Base-by-base conservation (phyloP, 2,329 filamentous ascomycete species). In the Pseudocercospora cruenta region DNA sequence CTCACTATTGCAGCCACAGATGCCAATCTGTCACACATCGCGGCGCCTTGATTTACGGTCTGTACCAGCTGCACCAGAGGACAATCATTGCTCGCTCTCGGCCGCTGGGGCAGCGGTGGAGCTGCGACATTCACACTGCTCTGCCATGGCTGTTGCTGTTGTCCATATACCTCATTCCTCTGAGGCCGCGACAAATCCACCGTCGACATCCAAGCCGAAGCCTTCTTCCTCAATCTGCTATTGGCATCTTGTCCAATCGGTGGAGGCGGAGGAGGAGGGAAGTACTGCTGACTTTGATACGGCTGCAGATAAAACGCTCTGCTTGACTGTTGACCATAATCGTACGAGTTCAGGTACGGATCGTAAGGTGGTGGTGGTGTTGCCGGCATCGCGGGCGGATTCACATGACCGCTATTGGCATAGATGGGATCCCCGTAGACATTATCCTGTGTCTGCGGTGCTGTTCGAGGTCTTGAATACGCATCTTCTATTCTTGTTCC, bases 1-100 rank as follows among this genome's bases (percentile, higher is more conserved):
- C 92, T 86, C 67, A 94, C 85, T 60, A 87, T 87, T 3, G 82
- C 81, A 14, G 83, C 85, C 57, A 93, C 85, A 62, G 82, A 81
- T 16, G 83, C 85, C 55, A 93, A 85, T 62, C 87, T 80, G 72
- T 91, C 87, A 71, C 83, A 87, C 19, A 87, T 77, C 5, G 75
- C 81, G 26, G 75, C 79, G 22, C 76, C 78, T 68, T 77, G 80
- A 62, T 75, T 80, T 60, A 82, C 70, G 8, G 68, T 66, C 31
- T 67, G 64, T 10, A 55, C 51, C 51, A 55, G 26, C 33, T 67
- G 64, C 4, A 55, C 51, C 51, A 55, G 31, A 16, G 71, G 69
- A 33, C 69, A 71, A 9, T 68, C 69, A 21, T 67, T 61, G n/a
- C 64, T 60, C 1, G 60, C 28, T 36, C n/a, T 43, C n/a, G 63